A percentile compares a stretch with the other conserved stretches of the same genome.
Evolutionary conservation across 352 stramenopile genomes (phyloP).

Genomic region (Phytophthora kernoviae): DNA sequence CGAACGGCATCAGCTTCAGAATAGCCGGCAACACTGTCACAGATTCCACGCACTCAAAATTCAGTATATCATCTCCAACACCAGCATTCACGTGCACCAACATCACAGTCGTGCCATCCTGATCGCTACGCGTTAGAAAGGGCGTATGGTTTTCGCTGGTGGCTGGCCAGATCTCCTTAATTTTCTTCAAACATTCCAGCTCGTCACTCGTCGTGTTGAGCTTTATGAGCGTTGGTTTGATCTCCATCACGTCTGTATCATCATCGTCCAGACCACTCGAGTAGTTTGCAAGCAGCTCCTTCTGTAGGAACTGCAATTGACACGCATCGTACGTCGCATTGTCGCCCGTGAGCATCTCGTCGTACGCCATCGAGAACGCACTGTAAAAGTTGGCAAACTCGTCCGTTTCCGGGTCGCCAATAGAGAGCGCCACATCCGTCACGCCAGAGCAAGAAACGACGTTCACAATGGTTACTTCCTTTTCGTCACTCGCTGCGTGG

Average conservation of each 20-base stretch:
- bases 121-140: constrained; percentile 70
- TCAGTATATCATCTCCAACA: constrained; percentile 47
- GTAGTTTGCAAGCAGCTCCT: constrained; percentile 51
- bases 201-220: constrained; percentile 44
- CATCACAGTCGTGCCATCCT: constrained; percentile 54
- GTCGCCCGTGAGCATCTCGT: constrained; percentile 57
- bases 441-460: constrained; percentile 50
- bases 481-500: constrained; percentile 36
- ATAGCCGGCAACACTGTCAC: constrained; percentile 63
- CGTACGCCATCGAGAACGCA: constrained; percentile 62
- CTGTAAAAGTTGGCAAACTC: constrained; percentile 62
- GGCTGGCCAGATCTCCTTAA: constrained; percentile 51
- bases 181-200: constrained; percentile 43
- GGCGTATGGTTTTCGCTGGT: constrained; percentile 58
- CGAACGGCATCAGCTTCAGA: constrained; percentile 79
- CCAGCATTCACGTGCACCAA: constrained; percentile 57
- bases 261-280: constrained; percentile 29
- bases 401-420: constrained; percentile 48
- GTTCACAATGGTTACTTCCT: constrained; percentile 59
- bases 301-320: constrained; percentile 70
- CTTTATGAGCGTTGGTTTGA: constrained; percentile 63
- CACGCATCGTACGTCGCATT: constrained; percentile 66
- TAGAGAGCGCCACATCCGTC: constrained; percentile 46
- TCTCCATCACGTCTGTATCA: constrained; percentile 26
- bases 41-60: constrained; percentile 52